Conservation (phyloP, 208 protist genomes). For the Porcisia deanei region DNA sequence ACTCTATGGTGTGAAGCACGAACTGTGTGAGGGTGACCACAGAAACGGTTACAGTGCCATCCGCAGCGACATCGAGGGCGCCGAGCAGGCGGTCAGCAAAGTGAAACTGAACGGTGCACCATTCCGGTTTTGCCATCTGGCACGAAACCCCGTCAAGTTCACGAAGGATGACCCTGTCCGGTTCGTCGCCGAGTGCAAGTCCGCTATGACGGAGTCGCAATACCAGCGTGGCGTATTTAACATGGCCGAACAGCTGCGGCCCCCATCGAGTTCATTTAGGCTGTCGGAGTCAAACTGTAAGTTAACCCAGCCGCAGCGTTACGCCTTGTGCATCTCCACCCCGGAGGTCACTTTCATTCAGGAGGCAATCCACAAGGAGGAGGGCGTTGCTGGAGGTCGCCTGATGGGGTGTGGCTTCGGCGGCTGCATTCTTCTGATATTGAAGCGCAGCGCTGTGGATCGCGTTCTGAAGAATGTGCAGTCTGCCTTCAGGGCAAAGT, state of each 20-base stretch:
- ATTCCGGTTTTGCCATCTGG: constrained; percentile 60
- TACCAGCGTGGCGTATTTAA: constrained; percentile 58
- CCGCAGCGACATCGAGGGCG: constrained; percentile 54
- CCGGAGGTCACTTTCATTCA: constrained; percentile 79
- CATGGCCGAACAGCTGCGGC: constrained; percentile 62
- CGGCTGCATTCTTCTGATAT: constrained; percentile 69
- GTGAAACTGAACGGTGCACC: constrained; percentile 47
- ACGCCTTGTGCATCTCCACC: constrained; percentile 66
- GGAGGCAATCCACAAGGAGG: constrained; percentile 46
- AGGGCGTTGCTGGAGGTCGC: constrained; percentile 62
- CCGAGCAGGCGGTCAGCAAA: constrained; percentile 49
- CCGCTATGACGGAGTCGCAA: constrained; percentile 45
- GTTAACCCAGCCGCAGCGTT: constrained; percentile 45
- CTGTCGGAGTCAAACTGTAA: constrained; percentile 47
- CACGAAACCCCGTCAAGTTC: constrained; percentile 47
- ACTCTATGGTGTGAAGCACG: constrained; percentile 50
- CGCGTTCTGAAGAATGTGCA: constrained; percentile 49
- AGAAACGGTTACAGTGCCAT: constrained; percentile 59
- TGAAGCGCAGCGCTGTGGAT: constrained; percentile 48
- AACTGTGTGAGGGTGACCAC: constrained; percentile 45
- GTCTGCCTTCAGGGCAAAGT: constrained; percentile 47
- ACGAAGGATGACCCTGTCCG: constrained; percentile 48
- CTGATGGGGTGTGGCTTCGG: constrained; percentile 85
- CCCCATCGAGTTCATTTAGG: constrained; percentile 52
- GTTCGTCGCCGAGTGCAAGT: constrained; percentile 58